A percentile compares a stretch with the other conserved stretches of the same genome.
Evolutionary conservation across 2,329 filamentous ascomycete genomes (phyloP).

Genomic region (Beauveria australis): DNA sequence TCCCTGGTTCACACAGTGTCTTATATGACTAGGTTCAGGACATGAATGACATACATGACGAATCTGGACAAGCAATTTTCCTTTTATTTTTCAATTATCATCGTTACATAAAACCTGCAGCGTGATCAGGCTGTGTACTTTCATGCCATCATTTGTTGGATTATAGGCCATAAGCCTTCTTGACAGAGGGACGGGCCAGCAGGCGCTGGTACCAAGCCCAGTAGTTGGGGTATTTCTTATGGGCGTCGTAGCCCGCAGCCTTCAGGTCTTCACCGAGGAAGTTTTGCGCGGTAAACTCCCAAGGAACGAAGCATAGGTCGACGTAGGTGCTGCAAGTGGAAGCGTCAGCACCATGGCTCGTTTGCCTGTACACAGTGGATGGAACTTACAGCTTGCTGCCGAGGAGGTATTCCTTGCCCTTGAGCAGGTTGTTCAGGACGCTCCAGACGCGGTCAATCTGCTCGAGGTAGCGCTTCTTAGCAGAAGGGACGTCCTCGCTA

Average conservation of each 20-base stretch:
- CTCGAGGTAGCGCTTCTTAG: slow-evolving; percentile 20
- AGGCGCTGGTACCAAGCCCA: slow-evolving; percentile 26
- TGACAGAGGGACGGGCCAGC: slow-evolving; percentile 22
- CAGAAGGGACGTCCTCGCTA: slow-evolving; percentile 16
- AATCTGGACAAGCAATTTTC: not conserved
- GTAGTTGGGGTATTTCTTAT: slow-evolving; percentile 27
- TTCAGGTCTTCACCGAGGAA: slow-evolving; percentile 17
- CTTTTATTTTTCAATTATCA: not conserved
- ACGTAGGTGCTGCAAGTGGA: slow-evolving; percentile 26
- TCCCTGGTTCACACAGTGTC: too few species aligned
- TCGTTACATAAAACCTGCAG: not conserved
- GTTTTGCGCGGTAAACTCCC: slow-evolving; percentile 16
- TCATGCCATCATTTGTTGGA: too few species aligned
- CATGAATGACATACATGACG: not conserved
- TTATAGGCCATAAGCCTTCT: slow-evolving; percentile 18
- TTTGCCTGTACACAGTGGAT: not conserved
- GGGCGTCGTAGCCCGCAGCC: slow-evolving; percentile 17
- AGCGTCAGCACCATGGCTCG: not conserved
- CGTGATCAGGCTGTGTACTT: too few species aligned
- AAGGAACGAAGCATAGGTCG: slow-evolving; percentile 26
- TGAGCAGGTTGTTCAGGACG: slow-evolving; percentile 14
- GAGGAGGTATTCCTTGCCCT: slow-evolving; percentile 11
- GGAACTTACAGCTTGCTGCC: slow-evolving; percentile 9
- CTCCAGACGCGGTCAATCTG: slow-evolving; percentile 19
- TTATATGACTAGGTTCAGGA: not conserved